A percentile compares a stretch with the other conserved stretches of the same genome.
Evolutionary conservation across 139 green algal species (phyloP).

Genomic region (Coelastrella sp.): DNA sequence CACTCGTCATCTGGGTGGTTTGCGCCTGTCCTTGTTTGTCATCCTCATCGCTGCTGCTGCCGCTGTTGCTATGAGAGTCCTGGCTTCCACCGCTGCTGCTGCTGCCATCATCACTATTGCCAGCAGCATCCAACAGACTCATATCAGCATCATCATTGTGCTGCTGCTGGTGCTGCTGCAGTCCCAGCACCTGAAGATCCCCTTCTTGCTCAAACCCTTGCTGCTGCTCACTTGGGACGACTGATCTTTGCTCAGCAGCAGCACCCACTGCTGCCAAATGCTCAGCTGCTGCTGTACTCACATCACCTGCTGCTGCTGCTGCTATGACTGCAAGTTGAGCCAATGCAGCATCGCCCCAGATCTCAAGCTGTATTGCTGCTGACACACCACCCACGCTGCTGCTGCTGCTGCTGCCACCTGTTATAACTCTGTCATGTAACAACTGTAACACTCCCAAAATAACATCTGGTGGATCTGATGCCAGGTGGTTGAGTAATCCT

Average conservation of each 20-base stretch:
- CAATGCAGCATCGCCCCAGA: constrained; percentile 68
- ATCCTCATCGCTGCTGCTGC: background rate
- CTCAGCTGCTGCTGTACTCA: constrained; percentile 11
- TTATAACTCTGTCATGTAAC: constrained; percentile 53
- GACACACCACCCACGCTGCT: constrained; percentile 45
- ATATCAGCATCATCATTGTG: background rate
- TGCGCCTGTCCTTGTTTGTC: too few relatives aligned
- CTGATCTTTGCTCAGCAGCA: background rate
- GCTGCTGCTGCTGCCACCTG: constrained; percentile 26
- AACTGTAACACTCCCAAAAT: constrained; percentile 60
- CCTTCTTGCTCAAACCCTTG: background rate
- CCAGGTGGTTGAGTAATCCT: constrained; percentile 67
- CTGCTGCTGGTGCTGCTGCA: background rate
- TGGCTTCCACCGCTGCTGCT: background rate
- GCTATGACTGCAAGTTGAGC: constrained; percentile 51
- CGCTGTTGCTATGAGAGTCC: background rate
- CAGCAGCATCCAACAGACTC: background rate
- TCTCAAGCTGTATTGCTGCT: constrained; percentile 49
- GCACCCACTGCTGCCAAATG: background rate
- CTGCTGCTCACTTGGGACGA: background rate
- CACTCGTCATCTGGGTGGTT: background rate
- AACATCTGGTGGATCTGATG: constrained; percentile 58
- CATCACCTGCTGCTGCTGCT: constrained; percentile 1
- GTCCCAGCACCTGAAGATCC: background rate
- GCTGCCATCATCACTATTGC: background rate